Percentiles rank a stretch among this genome's conserved stretches.
Conservation (phyloP, 768 basidiomycete genomes). For the Solioccasus polychromus region DNA sequence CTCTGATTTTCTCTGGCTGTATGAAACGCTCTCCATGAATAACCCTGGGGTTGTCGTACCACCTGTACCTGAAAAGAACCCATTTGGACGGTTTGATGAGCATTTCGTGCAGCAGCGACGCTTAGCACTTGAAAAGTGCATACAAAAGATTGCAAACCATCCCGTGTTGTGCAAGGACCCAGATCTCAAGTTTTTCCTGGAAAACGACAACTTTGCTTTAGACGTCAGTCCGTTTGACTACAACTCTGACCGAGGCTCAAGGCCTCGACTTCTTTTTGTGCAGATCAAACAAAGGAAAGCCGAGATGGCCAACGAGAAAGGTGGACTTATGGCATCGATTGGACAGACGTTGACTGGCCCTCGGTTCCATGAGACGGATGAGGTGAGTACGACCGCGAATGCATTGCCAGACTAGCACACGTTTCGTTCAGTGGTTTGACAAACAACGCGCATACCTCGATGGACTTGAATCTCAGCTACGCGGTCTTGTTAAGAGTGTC, state of each 20-base stretch:
- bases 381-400: constrained; percentile 42
- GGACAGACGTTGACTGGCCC: constrained; percentile 77
- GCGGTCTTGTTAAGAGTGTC: constrained; percentile 82
- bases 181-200: constrained; percentile 87
- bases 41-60: constrained; percentile 98
- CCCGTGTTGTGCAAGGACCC: constrained; percentile 85
- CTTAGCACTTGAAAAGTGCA: constrained; percentile 80
- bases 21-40: constrained; percentile 80
- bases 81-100: constrained; percentile 91
- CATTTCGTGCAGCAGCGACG: constrained; percentile 88
- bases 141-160: constrained; percentile 91
- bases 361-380: constrained; percentile 85
- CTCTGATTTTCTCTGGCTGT: constrained; percentile 97
- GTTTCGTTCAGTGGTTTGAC: constrained; percentile 80
- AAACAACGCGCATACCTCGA: constrained; percentile 82
- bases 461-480: constrained; percentile 84
- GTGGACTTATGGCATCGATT: constrained; percentile 81
- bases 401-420: not conserved
- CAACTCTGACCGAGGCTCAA: constrained; percentile 2
- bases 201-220: constrained; percentile 86
- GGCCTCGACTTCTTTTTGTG: not conserved
- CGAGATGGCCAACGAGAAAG: constrained; percentile 72
- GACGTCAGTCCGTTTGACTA: constrained; percentile 57
- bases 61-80: constrained; percentile 92
- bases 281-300: constrained; percentile 88